Percentiles rank a stretch among this genome's conserved stretches.
phyloP scores from a whole-genome alignment of 1,139 yeast species.

The Casaregolazyma lundiana region DNA sequence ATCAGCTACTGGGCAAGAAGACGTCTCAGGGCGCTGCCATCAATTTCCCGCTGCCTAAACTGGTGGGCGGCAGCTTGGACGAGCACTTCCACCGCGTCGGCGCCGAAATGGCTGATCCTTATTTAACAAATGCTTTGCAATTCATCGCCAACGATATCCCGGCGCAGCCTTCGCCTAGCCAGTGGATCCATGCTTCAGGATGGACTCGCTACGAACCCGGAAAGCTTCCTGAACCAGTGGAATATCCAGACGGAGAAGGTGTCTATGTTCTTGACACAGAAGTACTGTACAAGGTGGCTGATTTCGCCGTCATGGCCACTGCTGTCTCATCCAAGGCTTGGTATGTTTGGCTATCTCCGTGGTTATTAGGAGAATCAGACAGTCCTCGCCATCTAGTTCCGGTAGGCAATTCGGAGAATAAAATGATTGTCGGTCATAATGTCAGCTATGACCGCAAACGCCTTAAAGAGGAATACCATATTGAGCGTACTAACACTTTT shows the following conservation, averaged over 20 bases:
- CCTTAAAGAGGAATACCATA: constrained; percentile 73
- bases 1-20: constrained; percentile 72
- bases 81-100: constrained; percentile 85
- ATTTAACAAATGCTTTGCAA: constrained; percentile 43
- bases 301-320: constrained; percentile 75
- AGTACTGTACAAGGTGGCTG: constrained; percentile 68
- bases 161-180: constrained; percentile 37
- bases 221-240: constrained; percentile 51
- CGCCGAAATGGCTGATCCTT: constrained; percentile 51
- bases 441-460: constrained; percentile 89
- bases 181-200: constrained; percentile 46
- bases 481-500: constrained; percentile 64
- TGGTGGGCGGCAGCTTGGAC: constrained; percentile 67
- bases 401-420: constrained; percentile 10
- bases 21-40: constrained; percentile 66
- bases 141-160: constrained; percentile 44
- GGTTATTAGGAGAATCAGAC: constrained; percentile 53
- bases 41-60: constrained; percentile 55
- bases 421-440: constrained; percentile 78
- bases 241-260: constrained; percentile 63
- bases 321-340: constrained; percentile 78
- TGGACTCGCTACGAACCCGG: constrained; percentile 74
- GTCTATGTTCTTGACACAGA: constrained; percentile 87
- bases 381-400: constrained; percentile 67
- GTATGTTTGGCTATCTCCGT: constrained; percentile 96